Conservation (phyloP, 192 early-diverging fungal species). For the Phlyctochytrium planicorne region DNA sequence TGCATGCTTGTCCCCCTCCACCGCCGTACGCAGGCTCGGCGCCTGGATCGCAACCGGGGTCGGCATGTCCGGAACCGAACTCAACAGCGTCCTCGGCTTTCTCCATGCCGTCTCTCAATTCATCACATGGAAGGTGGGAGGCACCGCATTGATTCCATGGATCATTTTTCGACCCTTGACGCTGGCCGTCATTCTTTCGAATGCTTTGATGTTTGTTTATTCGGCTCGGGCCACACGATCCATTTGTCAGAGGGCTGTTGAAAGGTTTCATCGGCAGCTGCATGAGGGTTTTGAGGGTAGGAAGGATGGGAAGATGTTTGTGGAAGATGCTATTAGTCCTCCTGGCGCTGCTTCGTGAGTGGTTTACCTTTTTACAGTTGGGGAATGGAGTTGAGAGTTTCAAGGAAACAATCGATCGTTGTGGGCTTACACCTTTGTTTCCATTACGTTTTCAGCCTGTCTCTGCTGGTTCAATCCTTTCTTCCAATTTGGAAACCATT, state of each 20-base stretch:
- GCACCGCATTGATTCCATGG: background rate
- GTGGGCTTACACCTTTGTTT: background rate
- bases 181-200: background rate
- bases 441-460: no score
- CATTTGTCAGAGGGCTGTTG: background rate
- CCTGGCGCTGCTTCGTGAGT: background rate
- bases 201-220: background rate
- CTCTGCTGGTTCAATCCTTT: background rate
- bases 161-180: background rate
- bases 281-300: no score
- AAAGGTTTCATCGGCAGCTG: background rate
- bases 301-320: background rate
- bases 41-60: background rate
- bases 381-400: no score
- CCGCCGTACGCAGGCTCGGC: background rate
- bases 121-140: background rate
- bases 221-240: background rate
- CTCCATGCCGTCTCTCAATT: background rate
- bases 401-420: background rate
- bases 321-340: background rate
- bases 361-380: no score
- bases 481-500: background rate
- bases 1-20: background rate
- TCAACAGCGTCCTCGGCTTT: background rate
- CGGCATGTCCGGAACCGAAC: conserved; percentile 6